These are phyloP conservation scores for Fusarium sororula DNA, from an alignment of 2,329 filamentous ascomycete species.

Conservation along the genomic window DNA sequence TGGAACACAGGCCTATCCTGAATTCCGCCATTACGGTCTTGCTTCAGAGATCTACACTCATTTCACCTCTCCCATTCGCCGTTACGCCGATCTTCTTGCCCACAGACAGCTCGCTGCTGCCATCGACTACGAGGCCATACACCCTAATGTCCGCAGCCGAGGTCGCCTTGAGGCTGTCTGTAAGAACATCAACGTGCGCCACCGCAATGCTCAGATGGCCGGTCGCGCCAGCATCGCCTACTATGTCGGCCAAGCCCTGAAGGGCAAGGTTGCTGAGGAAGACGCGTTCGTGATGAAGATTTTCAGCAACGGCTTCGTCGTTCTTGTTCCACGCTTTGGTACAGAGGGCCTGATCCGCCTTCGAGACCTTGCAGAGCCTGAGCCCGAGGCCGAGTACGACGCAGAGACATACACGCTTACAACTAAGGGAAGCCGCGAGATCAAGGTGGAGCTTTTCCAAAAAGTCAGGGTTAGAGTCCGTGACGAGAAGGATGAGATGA, in stretches of 20 bases:
- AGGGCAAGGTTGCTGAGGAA: slow-evolving; percentile 78
- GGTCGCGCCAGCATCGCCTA: slow-evolving; percentile 95
- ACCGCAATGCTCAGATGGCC: slow-evolving; percentile 96
- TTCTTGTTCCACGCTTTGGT: slow-evolving; percentile 94
- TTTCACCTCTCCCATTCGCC: slow-evolving; percentile 96
- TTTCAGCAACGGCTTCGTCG: slow-evolving; percentile 96
- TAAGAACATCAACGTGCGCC: slow-evolving; percentile 97
- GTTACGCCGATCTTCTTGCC: slow-evolving; percentile 95
- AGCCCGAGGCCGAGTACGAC: slow-evolving; percentile 85
- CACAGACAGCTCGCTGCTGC: slow-evolving; percentile 95
- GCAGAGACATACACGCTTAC: slow-evolving; percentile 83
- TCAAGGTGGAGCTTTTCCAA: slow-evolving; percentile 85
- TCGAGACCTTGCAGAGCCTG: slow-evolving; percentile 80
- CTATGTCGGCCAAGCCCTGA: slow-evolving; percentile 96
- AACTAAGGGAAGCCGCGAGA: slow-evolving; percentile 62
- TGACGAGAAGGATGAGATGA: slow-evolving; percentile 92
- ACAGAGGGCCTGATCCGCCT: slow-evolving; percentile 92
- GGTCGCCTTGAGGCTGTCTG: slow-evolving; percentile 91
- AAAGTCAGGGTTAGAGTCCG: slow-evolving; percentile 89
- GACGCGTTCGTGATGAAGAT: slow-evolving; percentile 97
- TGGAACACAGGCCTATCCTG: slow-evolving; percentile 89
- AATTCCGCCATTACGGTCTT: slow-evolving; percentile 96
- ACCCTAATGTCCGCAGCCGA: slow-evolving; percentile 81
- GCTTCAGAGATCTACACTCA: slow-evolving; percentile 98
- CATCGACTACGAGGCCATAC: slow-evolving; percentile 90